Conservation (phyloP, 176 grass and related monocot genomes). For the Carex kokanica region DNA sequence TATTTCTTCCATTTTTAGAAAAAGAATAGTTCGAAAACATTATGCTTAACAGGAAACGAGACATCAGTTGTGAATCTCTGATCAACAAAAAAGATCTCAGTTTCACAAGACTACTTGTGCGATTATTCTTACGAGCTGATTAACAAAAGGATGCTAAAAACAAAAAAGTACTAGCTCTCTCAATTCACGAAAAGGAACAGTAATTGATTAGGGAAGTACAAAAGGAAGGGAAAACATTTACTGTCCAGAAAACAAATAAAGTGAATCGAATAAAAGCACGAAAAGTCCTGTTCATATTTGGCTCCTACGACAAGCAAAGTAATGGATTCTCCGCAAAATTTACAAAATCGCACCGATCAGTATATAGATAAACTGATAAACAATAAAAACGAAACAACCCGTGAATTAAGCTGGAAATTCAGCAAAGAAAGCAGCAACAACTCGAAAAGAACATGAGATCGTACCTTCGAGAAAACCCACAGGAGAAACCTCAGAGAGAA, state of each 20-base stretch:
- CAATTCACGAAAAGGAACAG: neutral
- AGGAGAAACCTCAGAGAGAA: constrained; percentile 10
- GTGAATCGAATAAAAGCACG: constrained; percentile 4
- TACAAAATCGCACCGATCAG: neutral
- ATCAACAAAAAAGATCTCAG: constrained; percentile 14
- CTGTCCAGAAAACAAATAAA: neutral
- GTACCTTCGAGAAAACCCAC: constrained; percentile 23
- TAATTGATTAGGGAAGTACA: neutral
- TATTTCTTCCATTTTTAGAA: neutral
- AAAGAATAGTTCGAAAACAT: neutral
- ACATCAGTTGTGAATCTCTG: neutral
- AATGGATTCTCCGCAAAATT: neutral
- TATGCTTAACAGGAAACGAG: neutral
- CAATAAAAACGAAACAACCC: neutral
- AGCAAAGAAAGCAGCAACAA: neutral
- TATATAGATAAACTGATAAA: neutral
- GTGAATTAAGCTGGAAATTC: neutral
- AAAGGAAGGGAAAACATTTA: neutral
- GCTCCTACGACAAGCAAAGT: neutral
- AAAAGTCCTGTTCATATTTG: neutral
- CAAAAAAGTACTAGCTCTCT: neutral
- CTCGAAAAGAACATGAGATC: neutral
- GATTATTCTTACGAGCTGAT: neutral
- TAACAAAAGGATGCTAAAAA: neutral
- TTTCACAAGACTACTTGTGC: neutral